Percentiles rank a stretch among this genome's conserved stretches.
Evolutionary conservation across 2,329 filamentous ascomycete species (phyloP).

Genomic region (Pseudocercospora macadamiae): DNA sequence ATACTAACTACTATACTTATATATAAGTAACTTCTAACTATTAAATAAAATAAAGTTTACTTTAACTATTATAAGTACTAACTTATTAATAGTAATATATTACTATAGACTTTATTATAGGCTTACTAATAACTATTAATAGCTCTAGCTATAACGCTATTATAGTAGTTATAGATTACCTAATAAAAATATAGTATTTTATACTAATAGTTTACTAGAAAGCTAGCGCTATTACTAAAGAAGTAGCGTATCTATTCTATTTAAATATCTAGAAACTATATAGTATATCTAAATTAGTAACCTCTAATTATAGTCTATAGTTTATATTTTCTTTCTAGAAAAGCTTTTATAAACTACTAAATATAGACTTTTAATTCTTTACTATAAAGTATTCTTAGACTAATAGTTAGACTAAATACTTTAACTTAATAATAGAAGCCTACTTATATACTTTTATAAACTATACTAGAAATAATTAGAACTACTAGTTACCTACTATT

Average conservation of each 20-base stretch:
- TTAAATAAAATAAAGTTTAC: not conserved
- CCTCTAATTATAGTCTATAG: not conserved
- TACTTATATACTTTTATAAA: not conserved
- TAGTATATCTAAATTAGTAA: not conserved
- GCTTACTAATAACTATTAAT: not conserved
- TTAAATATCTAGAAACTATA: not conserved
- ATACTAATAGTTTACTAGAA: not conserved
- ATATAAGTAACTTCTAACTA: not conserved
- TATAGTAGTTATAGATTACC: not conserved
- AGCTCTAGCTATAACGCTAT: not conserved
- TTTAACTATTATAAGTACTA: not conserved
- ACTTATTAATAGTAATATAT: not conserved
- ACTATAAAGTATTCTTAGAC: not conserved
- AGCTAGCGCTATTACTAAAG: not conserved
- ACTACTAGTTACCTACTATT: not conserved
- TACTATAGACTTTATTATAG: too few species aligned
- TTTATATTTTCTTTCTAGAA: not conserved
- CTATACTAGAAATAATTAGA: not conserved
- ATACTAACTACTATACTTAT: constrained; percentile 1
- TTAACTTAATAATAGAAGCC: not conserved
- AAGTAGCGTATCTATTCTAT: not conserved
- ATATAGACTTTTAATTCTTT: not conserved
- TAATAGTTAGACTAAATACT: not conserved
- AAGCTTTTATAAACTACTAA: not conserved
- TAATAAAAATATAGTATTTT: not conserved